phyloP scores from a whole-genome alignment of 495 filamentous ascomycete genomes.

The Neurospora cerealis region DNA sequence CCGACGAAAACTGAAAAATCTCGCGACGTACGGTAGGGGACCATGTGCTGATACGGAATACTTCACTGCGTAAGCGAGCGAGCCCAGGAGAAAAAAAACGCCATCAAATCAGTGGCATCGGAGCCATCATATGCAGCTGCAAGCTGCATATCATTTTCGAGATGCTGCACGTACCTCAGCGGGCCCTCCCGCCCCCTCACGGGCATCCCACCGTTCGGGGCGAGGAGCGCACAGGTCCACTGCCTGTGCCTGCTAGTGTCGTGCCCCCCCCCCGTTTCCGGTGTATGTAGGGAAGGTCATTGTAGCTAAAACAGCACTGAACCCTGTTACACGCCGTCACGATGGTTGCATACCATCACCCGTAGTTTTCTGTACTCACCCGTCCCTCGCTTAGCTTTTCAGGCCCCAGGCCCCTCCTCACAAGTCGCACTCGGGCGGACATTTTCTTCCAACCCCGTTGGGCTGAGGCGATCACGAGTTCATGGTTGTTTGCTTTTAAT shows the following conservation, averaged over 20 bases:
- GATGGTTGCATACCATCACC: neutral
- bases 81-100: neutral
- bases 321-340: neutral
- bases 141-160: neutral
- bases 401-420: neutral
- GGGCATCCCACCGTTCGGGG: neutral
- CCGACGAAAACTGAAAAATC: neutral
- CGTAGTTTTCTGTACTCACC: neutral
- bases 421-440: neutral
- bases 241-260: neutral
- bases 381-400: neutral
- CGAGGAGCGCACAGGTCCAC: neutral
- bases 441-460: neutral
- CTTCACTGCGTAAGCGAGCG: neutral
- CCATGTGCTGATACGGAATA: neutral
- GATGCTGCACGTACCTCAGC: neutral
- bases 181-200: neutral
- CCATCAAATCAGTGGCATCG: neutral
- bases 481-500: neutral
- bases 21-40: neutral
- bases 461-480: neutral
- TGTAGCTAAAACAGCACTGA: neutral
- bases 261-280: neutral
- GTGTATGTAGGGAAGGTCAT: neutral
- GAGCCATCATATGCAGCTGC: neutral